A percentile compares a stretch with the other conserved stretches of the same genome.
Conservation (phyloP, 2,329 filamentous ascomycete species). For the Aspergillus ruber region DNA sequence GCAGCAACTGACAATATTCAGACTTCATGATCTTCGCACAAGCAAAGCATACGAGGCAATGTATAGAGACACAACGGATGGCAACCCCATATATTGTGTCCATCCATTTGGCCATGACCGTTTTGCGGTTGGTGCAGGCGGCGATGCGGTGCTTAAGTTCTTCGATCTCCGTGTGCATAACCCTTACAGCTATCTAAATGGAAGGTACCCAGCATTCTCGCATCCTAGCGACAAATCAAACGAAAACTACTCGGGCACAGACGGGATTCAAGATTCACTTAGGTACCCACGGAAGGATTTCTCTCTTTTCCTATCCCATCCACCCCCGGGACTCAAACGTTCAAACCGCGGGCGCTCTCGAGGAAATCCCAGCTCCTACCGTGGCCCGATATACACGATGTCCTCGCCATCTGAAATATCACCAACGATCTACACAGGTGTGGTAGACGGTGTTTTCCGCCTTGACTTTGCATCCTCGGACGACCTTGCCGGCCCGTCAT, state of each 20-base stretch:
- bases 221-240: neutral
- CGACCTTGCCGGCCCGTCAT: conserved; percentile 27
- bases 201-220: conserved; percentile 9
- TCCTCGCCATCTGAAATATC: conserved; percentile 40
- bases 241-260: neutral
- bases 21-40: conserved; percentile 57
- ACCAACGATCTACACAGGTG: conserved; percentile 40
- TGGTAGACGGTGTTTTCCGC: conserved; percentile 37
- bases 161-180: conserved; percentile 54
- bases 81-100: conserved; percentile 54
- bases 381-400: conserved; percentile 41
- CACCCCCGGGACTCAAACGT: conserved; percentile 10
- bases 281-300: conserved; percentile 27
- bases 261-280: conserved; percentile 1
- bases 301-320: conserved; percentile 38
- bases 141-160: conserved; percentile 55
- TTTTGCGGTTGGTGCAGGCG: conserved; percentile 51
- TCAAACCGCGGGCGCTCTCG: conserved; percentile 9
- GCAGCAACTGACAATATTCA: conserved; percentile 8
- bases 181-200: conserved; percentile 27
- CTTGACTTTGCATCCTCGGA: conserved; percentile 41
- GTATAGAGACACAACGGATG: conserved; percentile 52
- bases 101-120: conserved; percentile 51
- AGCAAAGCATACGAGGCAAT: conserved; percentile 41
- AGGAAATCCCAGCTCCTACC: conserved; percentile 25